Evolutionary conservation across 2,329 filamentous ascomycete species (phyloP).

Genomic region (Claviceps capensis): DNA sequence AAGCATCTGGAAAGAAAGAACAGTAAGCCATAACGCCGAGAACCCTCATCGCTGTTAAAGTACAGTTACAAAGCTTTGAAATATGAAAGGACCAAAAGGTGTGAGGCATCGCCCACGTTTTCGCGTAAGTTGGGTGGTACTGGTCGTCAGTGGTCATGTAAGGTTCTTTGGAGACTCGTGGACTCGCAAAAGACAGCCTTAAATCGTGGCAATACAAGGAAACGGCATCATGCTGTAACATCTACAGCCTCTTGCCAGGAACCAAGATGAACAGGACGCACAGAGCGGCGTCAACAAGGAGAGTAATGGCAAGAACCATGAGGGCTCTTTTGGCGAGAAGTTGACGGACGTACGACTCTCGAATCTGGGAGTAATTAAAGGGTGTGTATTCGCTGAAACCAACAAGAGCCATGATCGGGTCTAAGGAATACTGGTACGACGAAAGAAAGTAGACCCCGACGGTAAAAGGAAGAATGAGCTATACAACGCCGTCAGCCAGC

Average conservation of each 20-base stretch:
- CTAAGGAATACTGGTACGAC: slow-evolving; percentile 91
- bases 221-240: background rate
- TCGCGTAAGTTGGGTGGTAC: background rate
- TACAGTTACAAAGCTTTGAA: background rate
- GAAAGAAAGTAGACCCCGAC: slow-evolving; percentile 78
- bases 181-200: background rate
- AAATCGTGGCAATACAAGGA: background rate
- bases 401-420: slow-evolving; percentile 77
- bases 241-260: slow-evolving; percentile 66
- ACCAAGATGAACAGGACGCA: slow-evolving; percentile 90
- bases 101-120: background rate
- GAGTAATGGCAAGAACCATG: slow-evolving; percentile 65
- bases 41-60: background rate
- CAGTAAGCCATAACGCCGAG: background rate
- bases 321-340: slow-evolving; percentile 72
- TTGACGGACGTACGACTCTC: slow-evolving; percentile 80
- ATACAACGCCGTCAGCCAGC: slow-evolving; percentile 9
- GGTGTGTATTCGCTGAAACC: slow-evolving; percentile 94
- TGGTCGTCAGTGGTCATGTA: slow-evolving; percentile 6
- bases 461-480: slow-evolving; percentile 76
- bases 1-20: too few species aligned
- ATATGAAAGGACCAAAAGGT: background rate
- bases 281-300: slow-evolving; percentile 66
- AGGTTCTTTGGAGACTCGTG: background rate
- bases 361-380: slow-evolving; percentile 76